Evolutionary conservation across 140 eudicot species (phyloP), one percentile per base, ranked within the genome.

Genomic region (Stevia rebaudiana): DNA sequence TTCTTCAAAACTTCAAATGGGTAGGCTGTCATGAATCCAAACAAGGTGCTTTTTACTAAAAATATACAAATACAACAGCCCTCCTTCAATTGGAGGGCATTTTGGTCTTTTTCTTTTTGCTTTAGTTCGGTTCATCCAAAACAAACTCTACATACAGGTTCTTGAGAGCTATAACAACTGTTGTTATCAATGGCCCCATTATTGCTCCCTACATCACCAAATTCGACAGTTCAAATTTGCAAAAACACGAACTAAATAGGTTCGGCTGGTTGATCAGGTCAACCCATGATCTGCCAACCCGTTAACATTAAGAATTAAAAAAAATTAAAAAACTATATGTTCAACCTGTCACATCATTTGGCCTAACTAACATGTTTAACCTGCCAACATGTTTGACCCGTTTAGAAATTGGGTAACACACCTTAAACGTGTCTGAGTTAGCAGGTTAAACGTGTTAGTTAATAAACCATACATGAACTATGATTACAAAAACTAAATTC

Each of bases 121-220:
- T 75, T 67, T 66, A 83, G 80, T 80, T 73, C 23, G 73, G 64
- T 69, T 78, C 87, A 60, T 76, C 83, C 79, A 87, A 73, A 28
- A 91, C 96, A 73, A 87, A 91, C 76, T 91, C 98, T 8, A 81
- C 86, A 66, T 91, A 91, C 81, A 88, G 71, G 78, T 91, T 87
- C 73, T 91, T 91, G 18, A 91, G 85, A 48, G 95, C 98, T 57
- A 91, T 85, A 22, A 87, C 96, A 68, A 91, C 95, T 2, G 98
- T 91, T 1, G 98, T 88, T 50, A 91, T 84, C 67, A 91, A 51
- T 0, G 98, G 98, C 61, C 98, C 98, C 92, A 87, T 85, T 76
- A 91, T 83, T 24, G 98, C 98, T 66, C 98, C 98, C 98, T 91
- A 85, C 78, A 72, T 56, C 70, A 65, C 68, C 60, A 65, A 24